Percentiles rank a stretch among this genome's conserved stretches.
Conservation (phyloP, 2,329 filamentous ascomycete genomes). For the Fusarium sp. region DNA sequence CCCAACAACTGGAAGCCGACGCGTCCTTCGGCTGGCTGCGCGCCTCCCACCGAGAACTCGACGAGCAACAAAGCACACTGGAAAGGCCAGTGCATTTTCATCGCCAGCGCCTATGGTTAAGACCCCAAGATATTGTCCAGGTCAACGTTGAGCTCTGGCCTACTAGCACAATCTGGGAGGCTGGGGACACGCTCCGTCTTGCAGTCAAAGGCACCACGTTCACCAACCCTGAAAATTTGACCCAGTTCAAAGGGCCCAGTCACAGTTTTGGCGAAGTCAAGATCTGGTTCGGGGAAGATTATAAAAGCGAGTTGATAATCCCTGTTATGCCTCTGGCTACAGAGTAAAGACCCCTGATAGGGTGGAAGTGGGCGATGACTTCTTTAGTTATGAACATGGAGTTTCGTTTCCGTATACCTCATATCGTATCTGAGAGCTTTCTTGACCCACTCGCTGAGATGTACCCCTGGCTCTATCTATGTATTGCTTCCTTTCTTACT, state of each 20-base stretch:
- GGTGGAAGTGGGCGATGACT: no score
- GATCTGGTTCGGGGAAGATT: slow-evolving; percentile 6
- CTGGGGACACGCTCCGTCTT: slow-evolving; percentile 12
- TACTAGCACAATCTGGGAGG: slow-evolving; percentile 17
- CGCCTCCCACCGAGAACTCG: not conserved
- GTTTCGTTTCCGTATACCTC: no score
- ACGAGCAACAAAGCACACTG: not conserved
- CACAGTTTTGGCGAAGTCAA: slow-evolving; percentile 21
- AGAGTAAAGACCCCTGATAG: no score
- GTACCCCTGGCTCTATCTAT: no score
- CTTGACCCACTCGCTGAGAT: no score
- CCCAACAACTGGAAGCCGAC: slow-evolving; percentile 3
- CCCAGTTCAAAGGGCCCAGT: slow-evolving; percentile 11
- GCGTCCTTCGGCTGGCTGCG: slow-evolving; percentile 1
- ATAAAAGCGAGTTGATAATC: not conserved
- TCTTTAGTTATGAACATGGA: no score
- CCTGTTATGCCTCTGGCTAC: no score
- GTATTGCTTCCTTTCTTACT: no score
- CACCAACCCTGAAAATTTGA: slow-evolving; percentile 3
- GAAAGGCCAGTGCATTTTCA: not conserved
- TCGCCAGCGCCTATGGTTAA: slow-evolving; percentile 10
- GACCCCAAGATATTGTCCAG: slow-evolving; percentile 12
- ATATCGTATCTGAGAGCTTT: no score
- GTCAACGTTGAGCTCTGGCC: slow-evolving; percentile 27
- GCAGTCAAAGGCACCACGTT: slow-evolving; percentile 19